These are phyloP conservation scores for Vitis amurensis DNA, from an alignment of 164 flowering plant genomes.

Conservation along the genomic window DNA sequence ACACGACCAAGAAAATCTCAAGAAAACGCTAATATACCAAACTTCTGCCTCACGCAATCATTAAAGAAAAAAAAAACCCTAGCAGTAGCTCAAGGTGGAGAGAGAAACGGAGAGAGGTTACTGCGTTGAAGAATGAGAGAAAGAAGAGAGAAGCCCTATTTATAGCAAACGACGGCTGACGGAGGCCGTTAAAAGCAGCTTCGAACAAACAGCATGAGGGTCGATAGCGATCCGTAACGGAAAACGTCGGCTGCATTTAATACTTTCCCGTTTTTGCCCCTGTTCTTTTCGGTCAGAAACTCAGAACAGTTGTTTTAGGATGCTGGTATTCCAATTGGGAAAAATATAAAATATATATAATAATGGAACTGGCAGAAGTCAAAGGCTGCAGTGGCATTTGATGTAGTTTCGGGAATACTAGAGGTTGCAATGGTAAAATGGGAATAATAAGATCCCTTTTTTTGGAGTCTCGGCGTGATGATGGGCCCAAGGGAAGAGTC, in stretches of 20 bases:
- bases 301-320: neutral
- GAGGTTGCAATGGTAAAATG: neutral
- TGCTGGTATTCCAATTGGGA: neutral
- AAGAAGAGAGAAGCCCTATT: neutral
- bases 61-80: constrained; percentile 5
- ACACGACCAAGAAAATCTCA: constrained; percentile 5
- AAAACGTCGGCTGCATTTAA: constrained; percentile 12
- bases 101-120: neutral
- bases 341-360: neutral
- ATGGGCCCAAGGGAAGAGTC: neutral
- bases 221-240: constrained; percentile 20
- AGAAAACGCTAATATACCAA: constrained; percentile 27
- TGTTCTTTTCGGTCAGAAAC: neutral
- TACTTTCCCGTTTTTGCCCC: neutral
- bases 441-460: neutral
- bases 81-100: neutral
- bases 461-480: neutral
- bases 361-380: neutral
- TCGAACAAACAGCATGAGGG: neutral
- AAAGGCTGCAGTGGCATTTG: constrained; percentile 18
- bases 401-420: neutral
- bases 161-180: neutral
- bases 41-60: constrained; percentile 42
- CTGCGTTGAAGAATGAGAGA: too few species aligned
- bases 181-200: constrained; percentile 9